Base-by-base conservation (phyloP, 225 moss, liverwort and hornwort genomes). In the Sphagnum tenellum region DNA sequence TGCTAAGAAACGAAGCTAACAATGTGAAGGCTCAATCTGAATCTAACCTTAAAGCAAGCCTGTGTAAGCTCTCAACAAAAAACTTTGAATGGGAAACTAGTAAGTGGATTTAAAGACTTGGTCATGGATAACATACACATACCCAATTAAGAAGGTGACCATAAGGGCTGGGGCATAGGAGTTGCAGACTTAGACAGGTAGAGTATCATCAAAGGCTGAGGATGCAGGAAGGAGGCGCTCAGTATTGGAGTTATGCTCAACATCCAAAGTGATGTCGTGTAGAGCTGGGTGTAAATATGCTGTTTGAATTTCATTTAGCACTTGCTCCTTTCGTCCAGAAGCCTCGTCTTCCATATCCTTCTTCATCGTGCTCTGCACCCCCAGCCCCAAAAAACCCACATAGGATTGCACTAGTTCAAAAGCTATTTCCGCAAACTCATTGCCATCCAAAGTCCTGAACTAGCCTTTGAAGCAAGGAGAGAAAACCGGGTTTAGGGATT, bases 231-330 rank as follows among this genome's bases (percentile, higher is more conserved):
- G 79, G 55, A 83, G 72, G 61, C 72, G 83, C 13, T 79, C 59
- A 0, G 83, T 83, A 8, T 77, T 83, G 3, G 79, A 79, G 67
- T 83, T 77, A 6, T 74, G 66, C 59, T 83, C 79, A 6, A 77
- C 65, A 49, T 77, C 74, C 48, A 74, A 29, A 69, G 90, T 82
- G 6, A 94, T 76, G 1, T 74, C 79, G 45, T 70, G 71, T 71
- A 94, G 75, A 2, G 89, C 94, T 0, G 94, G 94, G 74, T 89
- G 90, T 56, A 83, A 61, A 47, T 90, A 94, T 0, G 90, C 90
- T 5, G 78, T 77, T 53, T 77, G 70, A 55, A 89, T 69, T 46
- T 57, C 4, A 8, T 76, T 75, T 47, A 74, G 49, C 46, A 86
- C 50, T 63, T 89, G 81, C 2, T 81, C 81, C 63, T 72, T 75